Evolutionary conservation across 176 grass and related monocot genomes (phyloP).

Genomic region (Raddia guianensis): DNA sequence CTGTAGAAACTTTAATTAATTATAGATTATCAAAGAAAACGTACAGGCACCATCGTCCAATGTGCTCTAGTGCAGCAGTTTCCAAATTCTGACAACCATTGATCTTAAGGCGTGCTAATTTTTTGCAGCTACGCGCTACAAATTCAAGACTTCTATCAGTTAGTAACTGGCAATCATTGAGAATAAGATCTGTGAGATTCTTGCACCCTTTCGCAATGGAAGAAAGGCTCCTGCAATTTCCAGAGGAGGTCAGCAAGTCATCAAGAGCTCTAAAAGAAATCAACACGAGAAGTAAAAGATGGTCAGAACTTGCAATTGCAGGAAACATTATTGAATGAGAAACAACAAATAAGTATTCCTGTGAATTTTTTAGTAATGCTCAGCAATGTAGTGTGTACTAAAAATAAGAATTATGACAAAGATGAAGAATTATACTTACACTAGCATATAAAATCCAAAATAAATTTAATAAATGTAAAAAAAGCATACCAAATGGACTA

Average conservation of each 20-base stretch:
- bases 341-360: conserved; percentile 10
- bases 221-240: conserved; percentile 70
- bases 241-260: conserved; percentile 32
- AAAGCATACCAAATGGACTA: neutral
- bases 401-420: conserved; percentile 10
- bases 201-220: conserved; percentile 86
- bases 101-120: conserved; percentile 75
- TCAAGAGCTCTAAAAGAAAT: conserved; percentile 14
- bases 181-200: conserved; percentile 75
- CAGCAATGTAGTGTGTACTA: neutral
- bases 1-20: neutral
- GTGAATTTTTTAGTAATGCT: neutral
- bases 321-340: conserved; percentile 11
- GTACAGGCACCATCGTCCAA: conserved; percentile 92
- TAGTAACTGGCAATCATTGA: conserved; percentile 76
- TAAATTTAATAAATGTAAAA: conserved; percentile 4
- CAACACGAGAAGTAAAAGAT: conserved; percentile 23
- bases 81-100: conserved; percentile 88
- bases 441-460: neutral
- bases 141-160: conserved; percentile 88
- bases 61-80: conserved; percentile 70
- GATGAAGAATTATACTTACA: conserved; percentile 9
- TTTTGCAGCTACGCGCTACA: conserved; percentile 80
- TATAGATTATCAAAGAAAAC: conserved; percentile 44
- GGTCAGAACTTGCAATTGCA: neutral